Conservation (phyloP, 345 rosid species). For the Sapria himalayana region DNA sequence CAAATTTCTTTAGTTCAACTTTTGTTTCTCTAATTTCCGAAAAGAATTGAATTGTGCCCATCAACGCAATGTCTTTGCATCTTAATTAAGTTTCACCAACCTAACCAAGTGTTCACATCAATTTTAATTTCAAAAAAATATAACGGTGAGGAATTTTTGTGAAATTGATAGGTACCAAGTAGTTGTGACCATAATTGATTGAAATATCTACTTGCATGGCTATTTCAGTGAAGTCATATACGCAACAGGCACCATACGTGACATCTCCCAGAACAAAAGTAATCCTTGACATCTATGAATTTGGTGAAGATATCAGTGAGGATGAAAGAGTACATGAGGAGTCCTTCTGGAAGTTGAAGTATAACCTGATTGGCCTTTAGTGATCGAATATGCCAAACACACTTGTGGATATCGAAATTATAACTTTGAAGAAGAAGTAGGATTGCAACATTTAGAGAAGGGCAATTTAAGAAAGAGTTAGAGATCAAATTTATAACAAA, state of each 20-base stretch:
- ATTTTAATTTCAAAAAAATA: no score
- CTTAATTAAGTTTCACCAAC: no score
- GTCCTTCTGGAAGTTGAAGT: constrained; percentile 78
- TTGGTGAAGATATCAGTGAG: constrained; percentile 75
- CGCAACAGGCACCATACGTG: neutral
- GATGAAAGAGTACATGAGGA: constrained; percentile 66
- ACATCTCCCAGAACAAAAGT: no score
- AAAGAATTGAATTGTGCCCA: neutral
- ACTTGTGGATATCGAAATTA: constrained; percentile 75
- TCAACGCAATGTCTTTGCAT: neutral
- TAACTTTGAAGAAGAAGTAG: constrained; percentile 55
- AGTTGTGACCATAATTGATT: neutral
- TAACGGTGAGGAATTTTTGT: no score
- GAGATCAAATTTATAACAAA: constrained; percentile 70
- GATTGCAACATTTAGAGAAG: constrained; percentile 61
- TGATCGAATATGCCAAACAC: constrained; percentile 55
- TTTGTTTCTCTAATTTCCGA: neutral
- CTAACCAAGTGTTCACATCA: no score
- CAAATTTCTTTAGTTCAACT: no score
- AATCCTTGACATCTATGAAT: constrained; percentile 36
- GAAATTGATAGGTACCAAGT: neutral
- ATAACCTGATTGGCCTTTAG: constrained; percentile 48
- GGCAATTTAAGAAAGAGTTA: constrained; percentile 51
- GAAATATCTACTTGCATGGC: neutral
- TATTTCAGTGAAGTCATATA: neutral